Evolutionary conservation across 148 eudicot species (phyloP), one percentile per base, ranked within the genome.

Genomic region (Tetragonia tetragonoides): DNA sequence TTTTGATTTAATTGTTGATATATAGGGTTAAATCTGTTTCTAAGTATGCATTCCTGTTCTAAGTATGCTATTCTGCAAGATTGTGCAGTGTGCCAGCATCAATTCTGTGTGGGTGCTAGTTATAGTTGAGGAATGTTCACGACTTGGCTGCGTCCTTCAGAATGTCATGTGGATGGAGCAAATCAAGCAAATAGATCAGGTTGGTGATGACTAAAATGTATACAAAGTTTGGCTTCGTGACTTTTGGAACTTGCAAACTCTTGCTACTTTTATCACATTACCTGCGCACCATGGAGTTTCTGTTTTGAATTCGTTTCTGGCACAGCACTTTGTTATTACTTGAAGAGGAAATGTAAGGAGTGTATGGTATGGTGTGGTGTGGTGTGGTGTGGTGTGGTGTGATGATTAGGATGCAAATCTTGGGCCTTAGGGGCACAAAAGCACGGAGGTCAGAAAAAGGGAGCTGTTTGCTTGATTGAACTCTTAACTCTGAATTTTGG

Each of bases 151-250:
- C 99, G 99, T 42, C 99, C 99, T 74, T 86, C 97, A 0, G 99
- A 95, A 86, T 87, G 93, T 75, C 93, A 83, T 56, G 95, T 86
- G 68, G 85, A 85, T 83, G 99, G 99, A 80, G 99, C 99, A 82
- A 95, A 95, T 85, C 99, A 95, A 89, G 87, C 97, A 72, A 90
- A 28, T 95, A 81, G 90, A 93, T 87, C 99, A 95, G 99, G 99
- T 92, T 68, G 42, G 73, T 72, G 64, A 41, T 61, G 1, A 56
- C 47, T 54, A 17, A 6, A n/a, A 23, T 68, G 18, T 14, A 2
- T 15, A 16, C 17, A 21, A 42, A 2, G 20, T n/a, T 68, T 44
- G 34, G 59, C 34, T 77, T 68, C 15, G n/a, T 41, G 42, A 23
- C 38, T 47, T 66, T 23, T 53, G 24, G 64, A 38, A 49, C 49